Percentiles rank a stretch among this genome's conserved stretches.
phyloP scores from a whole-genome alignment of 768 basidiomycete genomes.

The Lactifluus volemus region DNA sequence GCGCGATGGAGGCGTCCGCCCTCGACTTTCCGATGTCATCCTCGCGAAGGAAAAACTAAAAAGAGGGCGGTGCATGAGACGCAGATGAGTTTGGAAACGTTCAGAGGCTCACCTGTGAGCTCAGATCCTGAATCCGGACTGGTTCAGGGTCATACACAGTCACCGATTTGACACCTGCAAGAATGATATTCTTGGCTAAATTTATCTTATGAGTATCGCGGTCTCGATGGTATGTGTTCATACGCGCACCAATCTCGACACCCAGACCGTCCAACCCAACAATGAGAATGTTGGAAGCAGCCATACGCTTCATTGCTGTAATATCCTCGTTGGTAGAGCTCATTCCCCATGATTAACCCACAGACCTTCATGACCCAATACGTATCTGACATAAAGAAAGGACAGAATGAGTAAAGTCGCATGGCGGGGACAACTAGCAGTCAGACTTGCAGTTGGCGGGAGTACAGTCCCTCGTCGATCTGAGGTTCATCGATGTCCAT shows the following conservation, averaged over 20 bases:
- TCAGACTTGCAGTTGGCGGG: conserved; percentile 74
- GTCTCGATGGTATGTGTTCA: not conserved
- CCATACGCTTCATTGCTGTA: conserved; percentile 99
- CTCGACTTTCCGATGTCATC: conserved; percentile 84
- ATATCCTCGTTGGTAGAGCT: not conserved
- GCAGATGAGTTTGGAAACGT: not conserved
- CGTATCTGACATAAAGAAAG: conserved; percentile 51
- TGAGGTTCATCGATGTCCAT: conserved; percentile 85
- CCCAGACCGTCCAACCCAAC: conserved; percentile 89
- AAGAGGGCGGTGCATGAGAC: not conserved
- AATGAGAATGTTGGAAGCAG: conserved; percentile 87
- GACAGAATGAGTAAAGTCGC: conserved; percentile 15
- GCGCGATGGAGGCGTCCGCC: conserved; percentile 77
- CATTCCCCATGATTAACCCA: not conserved
- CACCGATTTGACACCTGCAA: conserved; percentile 97
- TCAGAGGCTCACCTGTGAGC: conserved; percentile 63
- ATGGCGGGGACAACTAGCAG: not conserved
- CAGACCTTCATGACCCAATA: conserved; percentile 92
- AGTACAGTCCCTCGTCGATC: conserved; percentile 91
- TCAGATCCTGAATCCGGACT: conserved; percentile 81
- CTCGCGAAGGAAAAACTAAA: conserved; percentile 86
- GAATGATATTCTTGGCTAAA: conserved; percentile 85
- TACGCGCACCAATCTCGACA: conserved; percentile 75
- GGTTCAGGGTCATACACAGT: conserved; percentile 91
- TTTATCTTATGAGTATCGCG: not conserved